phyloP scores from a whole-genome alignment of 2,329 filamentous ascomycete genomes.

The Ophiognomonia clavigignenti-juglandacearum region DNA sequence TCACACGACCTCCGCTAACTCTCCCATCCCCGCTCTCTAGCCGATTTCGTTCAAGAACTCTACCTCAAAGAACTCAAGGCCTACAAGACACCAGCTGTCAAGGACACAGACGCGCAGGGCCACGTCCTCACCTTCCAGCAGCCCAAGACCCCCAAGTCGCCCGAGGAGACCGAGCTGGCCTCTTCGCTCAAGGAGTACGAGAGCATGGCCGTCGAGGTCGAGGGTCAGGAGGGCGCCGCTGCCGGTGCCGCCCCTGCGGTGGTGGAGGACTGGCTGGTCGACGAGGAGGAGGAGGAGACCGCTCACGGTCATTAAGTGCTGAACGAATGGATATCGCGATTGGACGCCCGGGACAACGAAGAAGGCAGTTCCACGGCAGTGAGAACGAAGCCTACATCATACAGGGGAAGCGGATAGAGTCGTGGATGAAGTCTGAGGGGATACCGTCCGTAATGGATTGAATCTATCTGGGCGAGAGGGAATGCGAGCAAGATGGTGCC shows the following conservation, averaged over 20 bases:
- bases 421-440: no score
- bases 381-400: neutral
- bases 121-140: conserved; percentile 83
- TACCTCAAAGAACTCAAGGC: conserved; percentile 94
- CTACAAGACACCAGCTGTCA: conserved; percentile 83
- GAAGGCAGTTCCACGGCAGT: no score
- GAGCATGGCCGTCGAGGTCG: conserved; percentile 87
- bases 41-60: conserved; percentile 95
- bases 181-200: conserved; percentile 93
- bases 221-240: conserved; percentile 69
- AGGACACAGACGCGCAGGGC: conserved; percentile 81
- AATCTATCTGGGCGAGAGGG: neutral
- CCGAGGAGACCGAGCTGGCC: conserved; percentile 91
- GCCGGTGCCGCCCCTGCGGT: conserved; percentile 47
- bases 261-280: conserved; percentile 74
- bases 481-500: conserved; percentile 1
- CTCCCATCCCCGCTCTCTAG: conserved; percentile 40
- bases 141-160: conserved; percentile 78
- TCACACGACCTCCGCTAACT: conserved; percentile 25
- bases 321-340: no score
- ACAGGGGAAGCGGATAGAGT: neutral
- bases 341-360: neutral
- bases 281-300: conserved; percentile 55
- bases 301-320: conserved; percentile 40
- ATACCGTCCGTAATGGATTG: no score